phyloP scores from a whole-genome alignment of 441 rosid species.

The Eruca vesicaria region DNA sequence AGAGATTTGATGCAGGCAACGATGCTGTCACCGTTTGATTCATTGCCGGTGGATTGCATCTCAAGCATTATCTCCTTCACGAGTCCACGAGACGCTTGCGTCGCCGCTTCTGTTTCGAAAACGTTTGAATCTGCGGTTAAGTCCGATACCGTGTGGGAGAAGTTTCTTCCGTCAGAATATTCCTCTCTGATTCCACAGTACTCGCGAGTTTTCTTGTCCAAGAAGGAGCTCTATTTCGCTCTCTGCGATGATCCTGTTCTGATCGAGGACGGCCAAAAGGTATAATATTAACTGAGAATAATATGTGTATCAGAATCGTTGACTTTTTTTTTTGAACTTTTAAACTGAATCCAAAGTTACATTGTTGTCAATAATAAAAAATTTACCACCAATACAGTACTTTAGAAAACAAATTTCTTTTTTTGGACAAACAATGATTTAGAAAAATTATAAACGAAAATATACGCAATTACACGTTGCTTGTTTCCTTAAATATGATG shows the following conservation, averaged over 20 bases:
- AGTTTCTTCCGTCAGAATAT: conserved; percentile 36
- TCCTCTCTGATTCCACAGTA: background rate
- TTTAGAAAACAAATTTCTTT: too few species aligned
- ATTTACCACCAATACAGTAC: background rate
- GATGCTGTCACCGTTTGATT: background rate
- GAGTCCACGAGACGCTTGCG: conserved; percentile 32
- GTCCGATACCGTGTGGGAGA: conserved; percentile 33
- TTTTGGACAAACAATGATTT: too few species aligned
- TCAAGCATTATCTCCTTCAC: conserved; percentile 32
- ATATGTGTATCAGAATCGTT: background rate
- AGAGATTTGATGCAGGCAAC: background rate
- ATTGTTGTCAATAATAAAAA: background rate
- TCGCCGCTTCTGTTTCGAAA: conserved; percentile 27
- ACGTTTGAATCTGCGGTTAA: conserved; percentile 25
- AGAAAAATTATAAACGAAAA: too few species aligned
- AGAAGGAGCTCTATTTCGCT: conserved; percentile 29
- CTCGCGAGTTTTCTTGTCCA: conserved; percentile 10
- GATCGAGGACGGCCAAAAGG: conserved; percentile 35
- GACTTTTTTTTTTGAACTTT: background rate
- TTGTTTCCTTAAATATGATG: background rate
- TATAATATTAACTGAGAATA: too few species aligned
- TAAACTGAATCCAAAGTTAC: background rate
- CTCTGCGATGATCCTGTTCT: conserved; percentile 24
- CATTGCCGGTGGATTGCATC: conserved; percentile 33
- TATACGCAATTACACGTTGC: too few species aligned